A percentile compares a stretch with the other conserved stretches of the same genome.
These are phyloP conservation scores for Ehretia macrophylla DNA, from an alignment of 257 asterid genomes.

Conservation along the genomic window DNA sequence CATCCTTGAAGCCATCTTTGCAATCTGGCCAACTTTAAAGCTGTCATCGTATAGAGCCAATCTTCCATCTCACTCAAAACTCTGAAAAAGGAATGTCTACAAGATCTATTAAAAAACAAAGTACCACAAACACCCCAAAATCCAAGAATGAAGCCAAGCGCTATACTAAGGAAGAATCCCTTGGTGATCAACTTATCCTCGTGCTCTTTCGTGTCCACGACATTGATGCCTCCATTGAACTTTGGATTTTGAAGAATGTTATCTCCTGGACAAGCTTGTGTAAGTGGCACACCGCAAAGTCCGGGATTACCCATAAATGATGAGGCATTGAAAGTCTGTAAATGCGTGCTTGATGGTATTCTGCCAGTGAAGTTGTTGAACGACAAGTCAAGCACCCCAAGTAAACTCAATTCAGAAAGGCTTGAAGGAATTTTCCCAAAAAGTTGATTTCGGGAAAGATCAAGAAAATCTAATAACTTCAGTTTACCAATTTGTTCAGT, in stretches of 20 bases:
- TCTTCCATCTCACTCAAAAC: background rate
- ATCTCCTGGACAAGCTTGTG: background rate
- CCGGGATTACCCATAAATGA: background rate
- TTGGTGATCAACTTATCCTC: background rate
- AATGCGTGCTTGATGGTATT: constrained; percentile 17
- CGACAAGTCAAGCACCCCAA: constrained; percentile 16
- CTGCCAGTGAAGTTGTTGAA: constrained; percentile 22
- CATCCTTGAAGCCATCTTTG: background rate
- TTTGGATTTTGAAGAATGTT: background rate
- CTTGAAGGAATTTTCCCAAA: constrained; percentile 17
- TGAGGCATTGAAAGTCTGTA: background rate
- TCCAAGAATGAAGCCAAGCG: background rate
- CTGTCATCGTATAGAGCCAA: background rate
- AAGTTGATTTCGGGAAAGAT: constrained; percentile 22
- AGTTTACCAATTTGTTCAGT: constrained; percentile 22
- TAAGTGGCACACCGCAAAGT: background rate
- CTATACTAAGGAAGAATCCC: background rate
- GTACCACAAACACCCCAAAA: background rate
- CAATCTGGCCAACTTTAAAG: background rate
- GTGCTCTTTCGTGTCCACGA: background rate
- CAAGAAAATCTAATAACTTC: constrained; percentile 23
- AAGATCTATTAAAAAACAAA: background rate
- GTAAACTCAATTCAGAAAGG: constrained; percentile 4
- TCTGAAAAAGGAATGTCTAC: background rate
- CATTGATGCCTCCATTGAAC: background rate